Conservation (phyloP, 768 basidiomycete genomes). For the Sutorius australiensis region DNA sequence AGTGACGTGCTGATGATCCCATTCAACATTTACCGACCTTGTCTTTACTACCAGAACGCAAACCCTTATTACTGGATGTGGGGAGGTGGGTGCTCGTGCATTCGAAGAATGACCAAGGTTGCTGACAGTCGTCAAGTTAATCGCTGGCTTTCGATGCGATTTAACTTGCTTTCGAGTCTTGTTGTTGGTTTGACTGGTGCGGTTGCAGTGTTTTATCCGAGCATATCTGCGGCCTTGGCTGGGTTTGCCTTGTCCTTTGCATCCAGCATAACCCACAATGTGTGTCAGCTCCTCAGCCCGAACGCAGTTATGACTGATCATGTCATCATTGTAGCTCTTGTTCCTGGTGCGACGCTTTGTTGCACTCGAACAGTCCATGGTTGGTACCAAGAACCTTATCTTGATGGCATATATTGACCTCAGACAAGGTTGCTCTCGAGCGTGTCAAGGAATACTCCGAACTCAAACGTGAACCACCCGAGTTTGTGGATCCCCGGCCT, state of each 20-base stretch:
- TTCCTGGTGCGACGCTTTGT: constrained; percentile 81
- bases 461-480: constrained; percentile 69
- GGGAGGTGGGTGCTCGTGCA: constrained; percentile 51
- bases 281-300: constrained; percentile 21
- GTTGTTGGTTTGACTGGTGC: constrained; percentile 72
- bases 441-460: constrained; percentile 92
- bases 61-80: constrained; percentile 91
- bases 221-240: constrained; percentile 74
- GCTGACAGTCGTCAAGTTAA: constrained; percentile 51
- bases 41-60: constrained; percentile 37
- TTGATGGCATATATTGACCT: neutral
- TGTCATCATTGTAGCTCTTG: constrained; percentile 39
- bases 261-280: constrained; percentile 66
- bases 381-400: constrained; percentile 26
- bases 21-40: constrained; percentile 1
- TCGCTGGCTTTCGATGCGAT: constrained; percentile 86
- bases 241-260: constrained; percentile 88
- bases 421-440: constrained; percentile 68
- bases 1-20: constrained; percentile 20
- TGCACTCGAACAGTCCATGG: constrained; percentile 90
- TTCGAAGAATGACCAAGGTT: neutral
- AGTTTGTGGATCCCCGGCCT: constrained; percentile 85
- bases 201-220: constrained; percentile 62
- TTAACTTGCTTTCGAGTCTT: constrained; percentile 72
- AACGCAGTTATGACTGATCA: constrained; percentile 15